Percentiles rank a stretch among this genome's conserved stretches.
Evolutionary conservation across 257 asterid species (phyloP).

Genomic region (Solanum medicagineum): DNA sequence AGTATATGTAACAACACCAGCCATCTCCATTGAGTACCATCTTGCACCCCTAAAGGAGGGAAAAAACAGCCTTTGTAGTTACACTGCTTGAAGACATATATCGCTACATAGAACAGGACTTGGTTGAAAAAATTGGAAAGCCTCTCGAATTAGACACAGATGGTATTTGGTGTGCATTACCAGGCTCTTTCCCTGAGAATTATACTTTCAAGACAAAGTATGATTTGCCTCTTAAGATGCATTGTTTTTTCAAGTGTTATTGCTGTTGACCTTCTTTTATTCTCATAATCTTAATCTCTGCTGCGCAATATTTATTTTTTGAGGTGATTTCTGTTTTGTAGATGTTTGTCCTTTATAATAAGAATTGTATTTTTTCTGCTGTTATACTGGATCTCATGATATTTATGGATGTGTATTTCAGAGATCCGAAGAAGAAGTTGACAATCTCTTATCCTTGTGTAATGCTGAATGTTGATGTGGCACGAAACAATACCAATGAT

Average conservation of each 20-base stretch:
- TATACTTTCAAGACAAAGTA: slow-evolving; percentile 86
- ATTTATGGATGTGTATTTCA: slow-evolving; percentile 24
- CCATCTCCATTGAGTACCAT: slow-evolving; percentile 99
- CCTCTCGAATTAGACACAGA: slow-evolving; percentile 98
- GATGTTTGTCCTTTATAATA: neutral
- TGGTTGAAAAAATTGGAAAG: slow-evolving; percentile 92
- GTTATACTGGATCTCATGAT: slow-evolving; percentile 11
- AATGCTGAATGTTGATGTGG: slow-evolving; percentile 98
- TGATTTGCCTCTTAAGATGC: slow-evolving; percentile 2
- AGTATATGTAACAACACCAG: slow-evolving; percentile 95
- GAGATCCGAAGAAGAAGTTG: slow-evolving; percentile 72
- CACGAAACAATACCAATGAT: slow-evolving; percentile 90
- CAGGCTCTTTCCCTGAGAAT: slow-evolving; percentile 96
- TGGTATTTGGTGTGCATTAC: slow-evolving; percentile 95
- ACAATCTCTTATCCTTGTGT: slow-evolving; percentile 97
- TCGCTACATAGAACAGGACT: slow-evolving; percentile 5
- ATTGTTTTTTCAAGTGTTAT: neutral
- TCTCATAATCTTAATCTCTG: neutral
- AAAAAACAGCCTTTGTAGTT: slow-evolving; percentile 14
- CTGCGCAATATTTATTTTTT: neutral
- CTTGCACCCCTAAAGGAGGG: slow-evolving; percentile 74
- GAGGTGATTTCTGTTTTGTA: neutral
- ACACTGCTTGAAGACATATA: neutral
- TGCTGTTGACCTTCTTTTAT: neutral
- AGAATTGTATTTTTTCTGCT: neutral